Evolutionary conservation across 148 eudicot genomes (phyloP), one percentile per base, ranked within the genome.

Genomic region (Nyssa sinensis): DNA sequence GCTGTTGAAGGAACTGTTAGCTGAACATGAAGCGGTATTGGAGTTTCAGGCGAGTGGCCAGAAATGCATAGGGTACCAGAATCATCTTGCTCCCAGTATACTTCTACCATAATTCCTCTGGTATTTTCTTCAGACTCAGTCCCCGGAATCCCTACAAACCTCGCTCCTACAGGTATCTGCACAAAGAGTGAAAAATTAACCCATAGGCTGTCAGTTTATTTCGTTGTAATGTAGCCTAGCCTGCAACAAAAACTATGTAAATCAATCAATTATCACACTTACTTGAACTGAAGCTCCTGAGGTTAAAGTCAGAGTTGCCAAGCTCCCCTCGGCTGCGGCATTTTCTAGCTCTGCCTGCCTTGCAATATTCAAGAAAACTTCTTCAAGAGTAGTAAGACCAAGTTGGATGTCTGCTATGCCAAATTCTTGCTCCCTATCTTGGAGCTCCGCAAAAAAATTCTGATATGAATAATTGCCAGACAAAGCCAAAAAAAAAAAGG

Each of bases 381-480:
- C 91, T 84, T 91, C 96, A 41, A 91, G 85, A 33, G 91, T 91
- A 53, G 91, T 81, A 57, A 91, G 79, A 28, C 96, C 88, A 6
- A 91, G 85, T 79, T 91, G 96, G 67, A 91, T 81, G 80, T 89
- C 93, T 67, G 82, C 44, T 62, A 91, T 84, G 8, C 88, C 86
- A 9, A 87, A 86, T 78, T 89, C 87, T 34, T 57, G 73, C 33
- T 84, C 83, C 78, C 77, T 89, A 49, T 87, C 87, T 75, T 91
- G 83, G n/a, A 91, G 86, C 77, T 89, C 93, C 44, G 81, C 67
- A 21, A 91, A 84, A 66, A 82, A 85, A 62, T 58, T 73, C 96
- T 91, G 79, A 10, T 55, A 57, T 7, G 28, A 44, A 44, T 9
- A 62, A 60, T 16, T 19, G 23, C 27, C 49, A 71, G n/a, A 57